These are phyloP conservation scores for Lipomyces orientalis DNA, from an alignment of 805 yeast species.

Conservation along the genomic window DNA sequence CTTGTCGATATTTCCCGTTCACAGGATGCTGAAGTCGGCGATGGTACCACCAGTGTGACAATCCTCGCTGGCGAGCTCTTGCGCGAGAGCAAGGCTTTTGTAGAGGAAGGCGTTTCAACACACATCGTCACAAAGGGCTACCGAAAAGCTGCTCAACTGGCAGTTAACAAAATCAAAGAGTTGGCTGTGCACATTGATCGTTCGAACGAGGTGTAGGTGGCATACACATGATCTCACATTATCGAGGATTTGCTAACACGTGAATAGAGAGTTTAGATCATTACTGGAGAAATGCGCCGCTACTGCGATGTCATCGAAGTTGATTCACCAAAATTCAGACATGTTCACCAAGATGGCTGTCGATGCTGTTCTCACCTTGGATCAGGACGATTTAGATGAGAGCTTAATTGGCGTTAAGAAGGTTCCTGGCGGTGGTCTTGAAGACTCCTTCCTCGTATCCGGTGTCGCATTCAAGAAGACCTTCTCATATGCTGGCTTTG, in stretches of 20 bases:
- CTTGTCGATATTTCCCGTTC: conserved; percentile 93
- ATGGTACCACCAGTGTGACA: conserved; percentile 97
- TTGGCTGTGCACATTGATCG: conserved; percentile 72
- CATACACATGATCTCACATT: neutral
- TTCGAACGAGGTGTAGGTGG: conserved; percentile 49
- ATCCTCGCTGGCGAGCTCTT: conserved; percentile 87
- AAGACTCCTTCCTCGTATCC: conserved; percentile 83
- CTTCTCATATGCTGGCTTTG: conserved; percentile 97
- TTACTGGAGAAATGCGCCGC: conserved; percentile 89
- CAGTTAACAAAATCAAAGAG: conserved; percentile 73
- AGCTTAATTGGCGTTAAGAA: conserved; percentile 91
- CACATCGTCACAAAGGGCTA: conserved; percentile 87
- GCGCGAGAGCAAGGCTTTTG: conserved; percentile 85
- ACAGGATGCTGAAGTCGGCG: conserved; percentile 98
- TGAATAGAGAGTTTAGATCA: conserved; percentile 62
- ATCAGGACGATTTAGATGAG: conserved; percentile 84
- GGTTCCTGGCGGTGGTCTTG: conserved; percentile 95
- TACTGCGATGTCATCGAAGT: conserved; percentile 96
- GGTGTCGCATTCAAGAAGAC: conserved; percentile 99
- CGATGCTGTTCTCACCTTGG: conserved; percentile 88
- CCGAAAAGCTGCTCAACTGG: conserved; percentile 78
- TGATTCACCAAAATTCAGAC: conserved; percentile 82
- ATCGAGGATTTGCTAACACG: neutral
- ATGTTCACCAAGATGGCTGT: conserved; percentile 97
- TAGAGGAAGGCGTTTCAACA: conserved; percentile 95